Conservation (phyloP, 192 early-diverging fungal species). For the Coemansia sp. region DNA sequence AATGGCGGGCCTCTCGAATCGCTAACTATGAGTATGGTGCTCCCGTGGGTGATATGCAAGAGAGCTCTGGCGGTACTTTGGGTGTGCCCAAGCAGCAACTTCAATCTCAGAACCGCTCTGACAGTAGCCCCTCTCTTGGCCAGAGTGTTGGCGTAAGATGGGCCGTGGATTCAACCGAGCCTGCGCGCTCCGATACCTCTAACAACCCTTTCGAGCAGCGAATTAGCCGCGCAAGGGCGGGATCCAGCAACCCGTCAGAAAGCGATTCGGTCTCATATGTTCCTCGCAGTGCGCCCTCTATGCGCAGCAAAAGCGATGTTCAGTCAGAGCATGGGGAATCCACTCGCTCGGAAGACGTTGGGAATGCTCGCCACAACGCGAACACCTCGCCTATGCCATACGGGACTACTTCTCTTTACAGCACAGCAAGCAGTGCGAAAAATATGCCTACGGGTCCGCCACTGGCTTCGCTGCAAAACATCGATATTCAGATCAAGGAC, state of each 20-base stretch:
- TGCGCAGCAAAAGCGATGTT: background rate
- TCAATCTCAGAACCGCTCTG: slow-evolving; percentile 19
- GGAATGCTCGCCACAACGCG: background rate
- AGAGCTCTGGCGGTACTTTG: background rate
- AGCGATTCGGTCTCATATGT: background rate
- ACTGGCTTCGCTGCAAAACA: slow-evolving; percentile 50
- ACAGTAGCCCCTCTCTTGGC: slow-evolving; percentile 10
- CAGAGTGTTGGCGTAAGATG: slow-evolving; percentile 12
- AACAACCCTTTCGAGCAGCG: background rate
- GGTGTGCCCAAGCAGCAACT: slow-evolving; percentile 6
- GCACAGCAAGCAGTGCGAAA: background rate
- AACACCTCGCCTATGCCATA: background rate
- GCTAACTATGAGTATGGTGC: slow-evolving; percentile 37
- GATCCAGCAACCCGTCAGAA: background rate
- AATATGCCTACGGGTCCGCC: slow-evolving; percentile 14
- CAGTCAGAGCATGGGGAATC: background rate
- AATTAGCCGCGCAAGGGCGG: slow-evolving; percentile 2
- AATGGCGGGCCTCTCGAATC: slow-evolving; percentile 19
- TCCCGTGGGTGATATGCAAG: background rate
- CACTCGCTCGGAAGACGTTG: background rate
- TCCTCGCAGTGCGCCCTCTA: background rate
- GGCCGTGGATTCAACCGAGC: slow-evolving; percentile 4
- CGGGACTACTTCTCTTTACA: slow-evolving; percentile 8
- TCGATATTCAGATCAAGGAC: slow-evolving; percentile 57
- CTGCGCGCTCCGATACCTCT: background rate